phyloP scores from a whole-genome alignment of 78 protist species.

The Chrysochromulina tobinii region DNA sequence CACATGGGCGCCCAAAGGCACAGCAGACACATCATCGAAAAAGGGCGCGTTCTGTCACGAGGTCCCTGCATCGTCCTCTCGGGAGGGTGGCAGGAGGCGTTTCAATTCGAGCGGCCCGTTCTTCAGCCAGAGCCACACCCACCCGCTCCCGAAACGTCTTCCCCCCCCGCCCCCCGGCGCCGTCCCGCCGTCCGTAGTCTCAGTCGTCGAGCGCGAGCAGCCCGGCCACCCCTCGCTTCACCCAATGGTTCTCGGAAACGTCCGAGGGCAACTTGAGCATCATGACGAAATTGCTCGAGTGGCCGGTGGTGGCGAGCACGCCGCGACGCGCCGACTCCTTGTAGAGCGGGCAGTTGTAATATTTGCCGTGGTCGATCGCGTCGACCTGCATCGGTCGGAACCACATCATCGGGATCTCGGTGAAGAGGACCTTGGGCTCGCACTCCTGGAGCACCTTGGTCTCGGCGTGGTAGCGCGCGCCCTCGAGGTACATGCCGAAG shows the following conservation, averaged over 20 bases:
- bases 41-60: no score
- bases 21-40: no score
- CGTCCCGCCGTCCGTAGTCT: neutral
- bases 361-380: neutral
- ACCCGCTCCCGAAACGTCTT: no score
- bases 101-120: no score
- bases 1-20: no score
- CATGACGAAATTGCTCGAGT: conserved; percentile 76
- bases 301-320: conserved; percentile 82
- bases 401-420: conserved; percentile 59
- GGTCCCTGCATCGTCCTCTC: no score
- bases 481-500: conserved; percentile 55
- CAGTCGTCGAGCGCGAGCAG: conserved; percentile 55
- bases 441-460: conserved; percentile 17
- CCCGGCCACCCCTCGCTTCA: conserved; percentile 72
- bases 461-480: conserved; percentile 33
- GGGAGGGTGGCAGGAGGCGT: no score
- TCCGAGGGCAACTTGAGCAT: conserved; percentile 40
- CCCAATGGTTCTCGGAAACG: conserved; percentile 56
- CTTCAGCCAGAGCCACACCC: no score
- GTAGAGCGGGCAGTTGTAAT: conserved; percentile 76
- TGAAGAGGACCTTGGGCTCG: conserved; percentile 56
- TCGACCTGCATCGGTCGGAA: conserved; percentile 34
- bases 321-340: conserved; percentile 71
- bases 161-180: no score